These are phyloP conservation scores for Chaetomiaceae sp. DNA, from an alignment of 2,329 filamentous ascomycete genomes.

Conservation along the genomic window DNA sequence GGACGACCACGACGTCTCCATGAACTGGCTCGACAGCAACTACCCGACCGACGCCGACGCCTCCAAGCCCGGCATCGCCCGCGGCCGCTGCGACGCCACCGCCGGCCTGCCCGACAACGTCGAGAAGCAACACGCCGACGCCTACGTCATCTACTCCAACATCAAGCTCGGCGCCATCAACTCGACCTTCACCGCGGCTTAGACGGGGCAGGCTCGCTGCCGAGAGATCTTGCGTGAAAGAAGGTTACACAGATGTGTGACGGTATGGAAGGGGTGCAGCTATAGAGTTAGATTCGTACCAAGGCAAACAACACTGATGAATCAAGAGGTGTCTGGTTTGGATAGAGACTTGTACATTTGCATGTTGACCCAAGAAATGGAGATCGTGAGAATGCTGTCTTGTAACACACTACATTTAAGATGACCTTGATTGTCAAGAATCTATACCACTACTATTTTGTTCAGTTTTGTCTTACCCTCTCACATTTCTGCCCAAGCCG, in stretches of 20 bases:
- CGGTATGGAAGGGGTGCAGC: too few species aligned
- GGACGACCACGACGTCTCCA: conserved; percentile 50
- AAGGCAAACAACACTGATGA: too few species aligned
- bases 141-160: conserved; percentile 43
- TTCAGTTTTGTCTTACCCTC: too few species aligned
- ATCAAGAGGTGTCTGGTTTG: too few species aligned
- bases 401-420: too few species aligned
- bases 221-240: neutral
- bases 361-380: too few species aligned
- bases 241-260: neutral
- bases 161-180: conserved; percentile 43
- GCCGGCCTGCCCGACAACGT: conserved; percentile 42
- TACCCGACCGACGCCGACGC: conserved; percentile 40
- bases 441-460: too few species aligned
- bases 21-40: conserved; percentile 59
- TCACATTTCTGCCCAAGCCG: too few species aligned
- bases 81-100: conserved; percentile 41
- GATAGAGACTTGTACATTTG: too few species aligned
- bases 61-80: conserved; percentile 37
- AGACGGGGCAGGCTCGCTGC: neutral
- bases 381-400: too few species aligned
- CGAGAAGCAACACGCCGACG: conserved; percentile 34
- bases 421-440: too few species aligned
- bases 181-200: conserved; percentile 34
- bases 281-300: too few species aligned